A percentile compares a stretch with the other conserved stretches of the same genome.
Evolutionary conservation across 805 yeast genomes (phyloP).

Genomic region (Yamadazyma insecticola): DNA sequence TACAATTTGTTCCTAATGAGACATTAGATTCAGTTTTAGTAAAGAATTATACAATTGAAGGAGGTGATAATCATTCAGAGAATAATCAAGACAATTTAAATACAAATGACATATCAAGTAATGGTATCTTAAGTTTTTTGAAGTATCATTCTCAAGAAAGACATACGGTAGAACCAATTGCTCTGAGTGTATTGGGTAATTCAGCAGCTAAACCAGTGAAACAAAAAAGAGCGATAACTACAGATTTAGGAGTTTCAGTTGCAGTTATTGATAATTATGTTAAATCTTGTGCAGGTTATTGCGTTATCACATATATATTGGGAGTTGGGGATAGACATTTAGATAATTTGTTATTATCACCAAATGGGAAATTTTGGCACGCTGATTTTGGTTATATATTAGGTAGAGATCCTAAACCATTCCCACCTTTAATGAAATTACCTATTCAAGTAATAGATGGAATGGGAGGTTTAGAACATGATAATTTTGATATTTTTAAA

Average conservation of each 20-base stretch:
- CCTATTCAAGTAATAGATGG: slow-evolving; percentile 97
- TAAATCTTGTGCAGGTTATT: slow-evolving; percentile 94
- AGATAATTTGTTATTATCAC: slow-evolving; percentile 79
- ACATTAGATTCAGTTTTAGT: slow-evolving; percentile 73
- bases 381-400: slow-evolving; percentile 96
- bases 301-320: slow-evolving; percentile 87
- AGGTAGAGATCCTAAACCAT: slow-evolving; percentile 97
- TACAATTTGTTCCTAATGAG: slow-evolving; percentile 91
- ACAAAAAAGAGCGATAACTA: slow-evolving; percentile 24
- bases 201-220: slow-evolving; percentile 8
- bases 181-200: slow-evolving; percentile 9
- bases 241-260: slow-evolving; percentile 47
- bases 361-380: slow-evolving; percentile 86
- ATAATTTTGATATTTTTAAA: slow-evolving; percentile 80
- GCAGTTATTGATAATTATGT: slow-evolving; percentile 91
- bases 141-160: slow-evolving; percentile 45
- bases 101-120: slow-evolving; percentile 37
- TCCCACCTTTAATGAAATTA: slow-evolving; percentile 96
- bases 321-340: slow-evolving; percentile 98
- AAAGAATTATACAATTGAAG: slow-evolving; percentile 4
- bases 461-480: slow-evolving; percentile 90
- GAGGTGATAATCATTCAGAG: neutral
- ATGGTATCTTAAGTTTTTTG: slow-evolving; percentile 72
- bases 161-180: slow-evolving; percentile 23
- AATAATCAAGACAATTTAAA: slow-evolving; percentile 1